Conservation (phyloP, 768 basidiomycete species). For the Boletus barrowsii region DNA sequence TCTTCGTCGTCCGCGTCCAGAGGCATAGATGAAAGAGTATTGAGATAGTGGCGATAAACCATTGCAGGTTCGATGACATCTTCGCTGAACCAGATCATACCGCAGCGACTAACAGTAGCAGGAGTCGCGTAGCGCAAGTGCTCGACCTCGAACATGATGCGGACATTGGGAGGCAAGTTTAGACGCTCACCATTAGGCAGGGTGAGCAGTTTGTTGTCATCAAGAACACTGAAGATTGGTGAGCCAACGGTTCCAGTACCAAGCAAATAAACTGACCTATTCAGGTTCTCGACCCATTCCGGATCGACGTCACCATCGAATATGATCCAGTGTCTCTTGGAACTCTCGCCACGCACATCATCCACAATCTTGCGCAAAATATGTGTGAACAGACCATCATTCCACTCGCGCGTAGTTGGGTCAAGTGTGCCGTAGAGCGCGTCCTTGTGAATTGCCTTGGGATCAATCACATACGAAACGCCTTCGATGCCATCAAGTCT, state of each 20-base stretch:
- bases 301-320: slow-evolving; percentile 99
- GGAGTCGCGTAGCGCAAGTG: slow-evolving; percentile 95
- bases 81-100: slow-evolving; percentile 99
- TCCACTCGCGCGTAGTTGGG: slow-evolving; percentile 98
- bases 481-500: slow-evolving; percentile 91
- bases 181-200: slow-evolving; percentile 98
- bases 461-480: slow-evolving; percentile 94
- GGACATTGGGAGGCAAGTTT: slow-evolving; percentile 92
- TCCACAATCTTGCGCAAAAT: slow-evolving; percentile 97
- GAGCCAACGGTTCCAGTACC: not conserved
- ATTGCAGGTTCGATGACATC: slow-evolving; percentile 89
- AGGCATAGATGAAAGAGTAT: slow-evolving; percentile 67
- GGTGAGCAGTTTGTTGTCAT: slow-evolving; percentile 97
- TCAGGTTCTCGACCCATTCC: slow-evolving; percentile 99
- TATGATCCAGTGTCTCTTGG: slow-evolving; percentile 97
- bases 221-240: slow-evolving; percentile 70
- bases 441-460: slow-evolving; percentile 99
- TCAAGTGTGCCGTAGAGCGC: slow-evolving; percentile 96
- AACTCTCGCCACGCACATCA: slow-evolving; percentile 95
- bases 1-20: slow-evolving; percentile 92
- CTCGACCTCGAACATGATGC: slow-evolving; percentile 99
- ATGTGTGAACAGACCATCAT: slow-evolving; percentile 97
- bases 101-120: slow-evolving; percentile 98
- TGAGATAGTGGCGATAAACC: slow-evolving; percentile 89
- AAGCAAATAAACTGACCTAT: slow-evolving; percentile 61